These are phyloP conservation scores for Microcera coccophila DNA, from an alignment of 2,329 filamentous ascomycete genomes.

Conservation along the genomic window DNA sequence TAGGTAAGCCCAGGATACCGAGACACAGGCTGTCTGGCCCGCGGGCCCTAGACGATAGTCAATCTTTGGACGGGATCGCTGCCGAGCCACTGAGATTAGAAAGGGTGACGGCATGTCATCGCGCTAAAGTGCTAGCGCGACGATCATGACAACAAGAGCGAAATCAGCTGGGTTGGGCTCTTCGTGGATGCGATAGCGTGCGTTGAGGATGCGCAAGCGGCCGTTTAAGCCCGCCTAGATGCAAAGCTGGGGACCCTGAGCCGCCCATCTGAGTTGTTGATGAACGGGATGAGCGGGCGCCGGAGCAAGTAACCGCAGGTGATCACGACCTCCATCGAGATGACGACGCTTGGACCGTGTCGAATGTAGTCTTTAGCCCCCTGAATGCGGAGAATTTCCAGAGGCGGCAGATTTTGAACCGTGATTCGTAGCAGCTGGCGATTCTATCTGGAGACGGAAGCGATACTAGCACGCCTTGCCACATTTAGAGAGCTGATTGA, in stretches of 20 bases:
- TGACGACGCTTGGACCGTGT: neutral
- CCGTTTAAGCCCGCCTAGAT: slow-evolving; percentile 17
- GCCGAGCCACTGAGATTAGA: slow-evolving; percentile 14
- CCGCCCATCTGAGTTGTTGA: neutral
- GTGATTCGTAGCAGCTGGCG: neutral
- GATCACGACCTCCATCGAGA: neutral
- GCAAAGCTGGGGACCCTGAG: slow-evolving; percentile 9
- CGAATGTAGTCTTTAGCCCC: neutral
- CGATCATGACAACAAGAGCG: slow-evolving; percentile 12
- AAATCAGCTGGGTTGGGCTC: slow-evolving; percentile 3
- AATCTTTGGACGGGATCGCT: neutral
- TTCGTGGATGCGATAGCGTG: neutral
- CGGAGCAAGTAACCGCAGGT: slow-evolving; percentile 3
- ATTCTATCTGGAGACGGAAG: slow-evolving; percentile 2
- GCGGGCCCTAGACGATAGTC: neutral
- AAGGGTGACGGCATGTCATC: slow-evolving; percentile 16
- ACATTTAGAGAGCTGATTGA: neutral
- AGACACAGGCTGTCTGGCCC: neutral
- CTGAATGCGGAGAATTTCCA: slow-evolving; percentile 6
- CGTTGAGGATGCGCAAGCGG: slow-evolving; percentile 9
- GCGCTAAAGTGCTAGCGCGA: slow-evolving; percentile 2
- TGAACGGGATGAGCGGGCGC: slow-evolving; percentile 8
- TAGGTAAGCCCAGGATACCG: too few species aligned
- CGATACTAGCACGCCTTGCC: slow-evolving; percentile 3
- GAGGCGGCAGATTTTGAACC: neutral